Evolutionary conservation across 768 basidiomycete species (phyloP), one percentile per base, ranked within the genome.

Genomic region (Leccinum subtestaceum): DNA sequence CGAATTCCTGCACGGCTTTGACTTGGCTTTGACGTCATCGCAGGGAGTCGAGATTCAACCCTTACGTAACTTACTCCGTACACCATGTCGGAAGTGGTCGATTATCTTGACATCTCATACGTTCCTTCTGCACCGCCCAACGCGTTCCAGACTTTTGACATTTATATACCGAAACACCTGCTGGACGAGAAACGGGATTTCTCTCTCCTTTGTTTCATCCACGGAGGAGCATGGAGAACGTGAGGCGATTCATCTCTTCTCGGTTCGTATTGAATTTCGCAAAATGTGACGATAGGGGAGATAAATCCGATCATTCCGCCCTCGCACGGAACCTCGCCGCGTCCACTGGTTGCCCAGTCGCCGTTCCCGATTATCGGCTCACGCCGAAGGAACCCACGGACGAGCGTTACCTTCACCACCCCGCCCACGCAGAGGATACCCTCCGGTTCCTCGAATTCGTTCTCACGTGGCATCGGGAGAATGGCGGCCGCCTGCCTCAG

Each of bases 211-310:
- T 84, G 84, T 65, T 93, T 91, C 65, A 75, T 93, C 29, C 92
- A 92, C 64, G 92, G 92, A 31, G 92, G 92, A 34, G 92, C 91
- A 23, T 94, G 92, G 92, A 77, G 84, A 65, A 71, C 84, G 91
- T 91, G 68, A 77, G 87, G 68, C 52, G 2, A 57, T 53, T 60
- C 40, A 32, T 60, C 51, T 29, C 23, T 17, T 43, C 7, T 13
- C 38, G 17, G 19, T 13, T 51, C 29, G 46, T 23, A 29, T 23
- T 59, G 53, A 59, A 36, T 59, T 45, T 36, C 43, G 40, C 40
- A 57, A 34, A 60, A 46, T 60, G 40, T 27, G 46, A 53, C n/a
- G 25, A 50, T 70, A 91, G 89, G 48, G 90, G 89, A 63, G 89
- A 91, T 75, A 93, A 93, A 74, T 67, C 70, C 4, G 78, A 86